phyloP scores from a whole-genome alignment of 2,329 filamentous ascomycete species.

The Fusarium udum region DNA sequence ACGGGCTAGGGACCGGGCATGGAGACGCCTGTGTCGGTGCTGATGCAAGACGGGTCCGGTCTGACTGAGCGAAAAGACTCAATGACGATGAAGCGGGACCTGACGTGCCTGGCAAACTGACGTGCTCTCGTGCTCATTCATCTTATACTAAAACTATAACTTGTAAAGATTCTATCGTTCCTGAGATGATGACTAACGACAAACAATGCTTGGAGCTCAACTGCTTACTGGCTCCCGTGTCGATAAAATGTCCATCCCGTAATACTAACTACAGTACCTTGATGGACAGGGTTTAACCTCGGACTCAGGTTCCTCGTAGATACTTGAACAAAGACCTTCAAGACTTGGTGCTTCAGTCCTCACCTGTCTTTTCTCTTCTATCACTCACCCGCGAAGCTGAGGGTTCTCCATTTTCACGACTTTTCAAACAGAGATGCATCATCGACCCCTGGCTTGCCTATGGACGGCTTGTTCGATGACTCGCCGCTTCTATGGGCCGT shows the following conservation, averaged over 20 bases:
- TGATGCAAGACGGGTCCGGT: neutral
- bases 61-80: slow-evolving; percentile 13
- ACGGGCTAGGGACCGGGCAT: neutral
- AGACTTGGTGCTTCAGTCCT: neutral
- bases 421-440: slow-evolving; percentile 20
- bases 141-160: neutral
- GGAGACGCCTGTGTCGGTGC: slow-evolving; percentile 11
- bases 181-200: slow-evolving; percentile 37
- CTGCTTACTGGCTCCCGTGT: neutral
- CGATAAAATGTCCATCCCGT: neutral
- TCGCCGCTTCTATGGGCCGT: slow-evolving; percentile 37
- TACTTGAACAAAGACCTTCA: neutral
- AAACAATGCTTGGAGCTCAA: neutral
- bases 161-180: neutral
- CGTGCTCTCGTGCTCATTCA: slow-evolving; percentile 3
- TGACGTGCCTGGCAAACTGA: slow-evolving; percentile 6
- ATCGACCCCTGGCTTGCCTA: slow-evolving; percentile 20
- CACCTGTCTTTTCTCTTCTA: neutral
- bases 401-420: neutral
- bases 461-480: slow-evolving; percentile 43
- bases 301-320: neutral
- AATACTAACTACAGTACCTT: slow-evolving; percentile 38
- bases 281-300: slow-evolving; percentile 40
- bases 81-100: slow-evolving; percentile 37
- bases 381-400: neutral